A percentile compares a stretch with the other conserved stretches of the same genome.
Conservation (phyloP, 2,329 filamentous ascomycete species). For the Colletotrichum noveboracense region DNA sequence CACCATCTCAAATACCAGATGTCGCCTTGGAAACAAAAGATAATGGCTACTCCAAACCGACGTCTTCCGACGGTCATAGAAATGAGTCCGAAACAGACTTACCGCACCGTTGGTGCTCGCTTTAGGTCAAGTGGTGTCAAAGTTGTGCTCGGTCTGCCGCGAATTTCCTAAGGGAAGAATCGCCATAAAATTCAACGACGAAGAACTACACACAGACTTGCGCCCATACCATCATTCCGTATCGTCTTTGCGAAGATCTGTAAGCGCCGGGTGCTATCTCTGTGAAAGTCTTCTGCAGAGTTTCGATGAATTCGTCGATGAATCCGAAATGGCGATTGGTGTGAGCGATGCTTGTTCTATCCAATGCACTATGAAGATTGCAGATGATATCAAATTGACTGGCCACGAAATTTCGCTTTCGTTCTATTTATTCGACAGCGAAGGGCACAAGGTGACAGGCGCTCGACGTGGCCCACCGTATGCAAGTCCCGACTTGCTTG, state of each 20-base stretch:
- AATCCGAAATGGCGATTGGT: not conserved
- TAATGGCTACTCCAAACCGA: not conserved
- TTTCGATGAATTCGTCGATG: not conserved
- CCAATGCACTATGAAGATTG: not conserved
- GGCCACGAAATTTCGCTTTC: not conserved
- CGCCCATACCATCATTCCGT: not conserved
- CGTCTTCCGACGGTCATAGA: not conserved
- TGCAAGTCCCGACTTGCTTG: not conserved
- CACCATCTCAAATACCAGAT: not conserved
- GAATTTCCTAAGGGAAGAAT: not conserved
- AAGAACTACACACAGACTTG: not conserved
- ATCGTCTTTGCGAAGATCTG: not conserved
- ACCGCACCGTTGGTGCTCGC: not conserved
- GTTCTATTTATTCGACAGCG: not conserved
- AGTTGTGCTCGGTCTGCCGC: not conserved
- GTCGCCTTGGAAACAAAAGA: not conserved
- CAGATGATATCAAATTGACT: not conserved
- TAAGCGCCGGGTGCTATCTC: not conserved
- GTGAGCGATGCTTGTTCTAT: not conserved
- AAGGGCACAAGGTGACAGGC: not conserved
- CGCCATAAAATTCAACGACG: not conserved
- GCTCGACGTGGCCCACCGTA: not conserved
- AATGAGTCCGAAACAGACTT: not conserved
- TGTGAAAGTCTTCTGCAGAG: not conserved
- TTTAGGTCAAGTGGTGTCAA: not conserved